Base-by-base conservation (phyloP, 495 filamentous ascomycete genomes). In the Xylaria scruposa region DNA sequence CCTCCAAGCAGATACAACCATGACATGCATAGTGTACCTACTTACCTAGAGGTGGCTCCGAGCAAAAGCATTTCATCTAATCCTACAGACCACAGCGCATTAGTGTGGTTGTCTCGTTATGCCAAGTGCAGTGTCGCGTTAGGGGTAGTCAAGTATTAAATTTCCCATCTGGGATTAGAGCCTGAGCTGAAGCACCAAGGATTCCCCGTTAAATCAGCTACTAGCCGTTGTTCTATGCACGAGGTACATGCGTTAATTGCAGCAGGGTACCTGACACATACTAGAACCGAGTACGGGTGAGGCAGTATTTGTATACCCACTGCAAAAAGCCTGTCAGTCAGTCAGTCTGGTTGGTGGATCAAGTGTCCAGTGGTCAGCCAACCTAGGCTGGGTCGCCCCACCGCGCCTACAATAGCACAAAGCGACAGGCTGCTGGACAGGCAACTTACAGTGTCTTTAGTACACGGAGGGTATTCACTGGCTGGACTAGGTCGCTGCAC, bases 141-240 rank as follows among this genome's bases (percentile, higher is more conserved):
- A 63, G 60, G 60, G 38, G 60, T 42, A 33, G 44, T 31, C 29
- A 53, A 4, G 42, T n/a, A 67, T 67, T n/a, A 40, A 31, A 67
- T 51, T 44, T 56, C 65, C 65, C 49, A n/a, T 44, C 44, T 31
- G n/a, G 65, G 65, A 54, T 29, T 56, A 56, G 47, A 49, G 65
- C 21, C 7, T 56, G 36, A 67, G 65, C 65, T 67, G 65, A 67
- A 15, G 65, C 65, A 17, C 46, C 46, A 67, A 47, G 63, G 63
- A 67, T 67, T 42, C 47, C 36, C 65, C 65, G 36, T 67, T 36
- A 56, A 67, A 44, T 21, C 65, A 67, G 65, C 49, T 26, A 38
- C 60, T 26, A 42, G 60, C 38, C 60, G 60, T 42, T 58, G 54
- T 10, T 58, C 54, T 19, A 10, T 24, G 49, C 49, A 12, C 49